These are phyloP conservation scores for Rhodotorula mucilaginosa DNA, from an alignment of 1,284 basidiomycete species.

Conservation along the genomic window DNA sequence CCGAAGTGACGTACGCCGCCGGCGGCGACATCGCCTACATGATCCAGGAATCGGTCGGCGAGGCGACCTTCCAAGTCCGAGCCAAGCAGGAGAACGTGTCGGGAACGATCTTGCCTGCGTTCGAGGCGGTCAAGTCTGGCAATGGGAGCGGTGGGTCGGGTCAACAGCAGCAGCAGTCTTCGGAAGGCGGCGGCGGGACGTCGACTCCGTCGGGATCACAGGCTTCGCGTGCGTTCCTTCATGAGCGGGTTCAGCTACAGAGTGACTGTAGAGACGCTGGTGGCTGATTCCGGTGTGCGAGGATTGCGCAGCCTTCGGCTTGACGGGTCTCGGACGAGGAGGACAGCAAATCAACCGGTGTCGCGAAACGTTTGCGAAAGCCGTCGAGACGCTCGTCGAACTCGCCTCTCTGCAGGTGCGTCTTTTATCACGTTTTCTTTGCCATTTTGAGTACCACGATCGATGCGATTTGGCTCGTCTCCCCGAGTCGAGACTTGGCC, in stretches of 20 bases:
- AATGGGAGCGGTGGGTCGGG: not conserved
- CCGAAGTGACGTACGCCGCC: slow-evolving; percentile 96
- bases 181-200: not conserved
- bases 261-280: not conserved
- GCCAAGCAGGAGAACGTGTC: slow-evolving; percentile 98
- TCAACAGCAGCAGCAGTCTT: not conserved
- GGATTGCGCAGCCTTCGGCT: slow-evolving; percentile 74
- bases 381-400: slow-evolving; percentile 93
- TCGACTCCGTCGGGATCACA: not conserved
- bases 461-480: not conserved
- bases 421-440: not conserved
- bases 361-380: slow-evolving; percentile 94
- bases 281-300: too few species aligned
- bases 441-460: too few species aligned
- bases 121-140: slow-evolving; percentile 72
- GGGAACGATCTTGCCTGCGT: slow-evolving; percentile 93
- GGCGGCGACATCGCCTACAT: slow-evolving; percentile 91
- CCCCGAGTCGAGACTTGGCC: not conserved
- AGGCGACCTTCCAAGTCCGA: slow-evolving; percentile 86
- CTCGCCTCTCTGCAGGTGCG: slow-evolving; percentile 76
- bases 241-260: not conserved
- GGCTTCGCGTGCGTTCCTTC: not conserved
- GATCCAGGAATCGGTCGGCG: slow-evolving; percentile 66
- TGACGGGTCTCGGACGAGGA: slow-evolving; percentile 95
- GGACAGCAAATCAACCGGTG: slow-evolving; percentile 93